Conservation (phyloP, 116 monocot genomes). For the Cymodocea nodosa region DNA sequence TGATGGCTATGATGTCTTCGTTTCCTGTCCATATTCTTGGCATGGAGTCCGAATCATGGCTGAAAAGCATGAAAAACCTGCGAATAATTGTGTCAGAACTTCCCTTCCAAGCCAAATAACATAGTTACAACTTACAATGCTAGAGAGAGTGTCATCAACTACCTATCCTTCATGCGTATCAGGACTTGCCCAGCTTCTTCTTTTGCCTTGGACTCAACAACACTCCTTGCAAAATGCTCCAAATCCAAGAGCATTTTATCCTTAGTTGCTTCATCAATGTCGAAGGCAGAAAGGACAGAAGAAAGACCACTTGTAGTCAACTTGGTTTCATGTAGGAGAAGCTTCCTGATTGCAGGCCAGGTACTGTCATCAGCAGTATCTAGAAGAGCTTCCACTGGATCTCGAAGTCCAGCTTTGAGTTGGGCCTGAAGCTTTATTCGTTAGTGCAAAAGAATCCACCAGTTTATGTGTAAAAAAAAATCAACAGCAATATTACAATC, state of each 20-base stretch:
- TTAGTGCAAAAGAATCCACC: neutral
- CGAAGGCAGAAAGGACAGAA: slow-evolving; percentile 56
- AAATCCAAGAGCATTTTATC: slow-evolving; percentile 60
- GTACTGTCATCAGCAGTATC: slow-evolving; percentile 78
- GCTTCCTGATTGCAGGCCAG: slow-evolving; percentile 84
- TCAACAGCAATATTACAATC: no score
- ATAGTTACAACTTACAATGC: neutral
- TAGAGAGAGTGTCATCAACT: neutral
- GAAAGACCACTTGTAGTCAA: slow-evolving; percentile 34
- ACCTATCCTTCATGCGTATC: slow-evolving; percentile 97
- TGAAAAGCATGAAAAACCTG: slow-evolving; percentile 83
- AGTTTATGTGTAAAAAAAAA: neutral
- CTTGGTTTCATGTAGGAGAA: slow-evolving; percentile 62
- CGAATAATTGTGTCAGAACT: neutral
- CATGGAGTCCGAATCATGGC: slow-evolving; percentile 87
- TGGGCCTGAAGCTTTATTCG: slow-evolving; percentile 28
- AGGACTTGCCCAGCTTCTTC: slow-evolving; percentile 76
- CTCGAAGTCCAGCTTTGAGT: slow-evolving; percentile 57
- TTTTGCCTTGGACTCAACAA: slow-evolving; percentile 82
- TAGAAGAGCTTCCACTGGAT: slow-evolving; percentile 81
- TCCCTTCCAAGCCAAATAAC: neutral
- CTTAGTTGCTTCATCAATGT: slow-evolving; percentile 50
- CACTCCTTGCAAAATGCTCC: slow-evolving; percentile 51
- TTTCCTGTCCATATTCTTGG: slow-evolving; percentile 97
- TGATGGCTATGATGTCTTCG: slow-evolving; percentile 85